These are phyloP conservation scores for Diaporthe citriasiana DNA, from an alignment of 2,329 filamentous ascomycete genomes.

Conservation along the genomic window DNA sequence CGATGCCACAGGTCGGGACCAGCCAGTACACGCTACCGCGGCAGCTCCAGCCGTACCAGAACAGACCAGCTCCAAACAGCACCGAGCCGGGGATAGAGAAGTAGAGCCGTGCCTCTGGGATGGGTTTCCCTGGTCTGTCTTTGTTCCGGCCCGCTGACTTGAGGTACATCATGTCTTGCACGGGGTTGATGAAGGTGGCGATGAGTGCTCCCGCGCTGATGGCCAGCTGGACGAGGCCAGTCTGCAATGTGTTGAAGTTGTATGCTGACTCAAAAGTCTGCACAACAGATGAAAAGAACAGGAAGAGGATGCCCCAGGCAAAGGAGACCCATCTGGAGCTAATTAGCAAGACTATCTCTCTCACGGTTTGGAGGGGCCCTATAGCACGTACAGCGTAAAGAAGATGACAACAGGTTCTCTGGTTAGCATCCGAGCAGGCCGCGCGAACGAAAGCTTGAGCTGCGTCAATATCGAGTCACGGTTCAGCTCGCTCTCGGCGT, in stretches of 20 bases:
- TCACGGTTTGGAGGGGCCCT: rapidly evolving
- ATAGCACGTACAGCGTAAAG: constrained; percentile 62
- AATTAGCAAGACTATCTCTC: not conserved
- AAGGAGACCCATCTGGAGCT: constrained; percentile 74
- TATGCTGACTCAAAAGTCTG: constrained; percentile 75
- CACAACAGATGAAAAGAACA: constrained; percentile 70
- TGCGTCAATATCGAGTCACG: constrained; percentile 45
- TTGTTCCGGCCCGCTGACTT: constrained; percentile 59
- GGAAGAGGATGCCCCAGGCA: constrained; percentile 78
- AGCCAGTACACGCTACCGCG: constrained; percentile 70
- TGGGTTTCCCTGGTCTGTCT: constrained; percentile 50
- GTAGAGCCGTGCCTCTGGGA: constrained; percentile 73
- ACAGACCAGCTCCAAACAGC: constrained; percentile 74
- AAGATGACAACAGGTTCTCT: constrained; percentile 74
- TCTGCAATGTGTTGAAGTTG: constrained; percentile 70
- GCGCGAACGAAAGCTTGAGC: constrained; percentile 49
- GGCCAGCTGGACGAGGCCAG: constrained; percentile 72
- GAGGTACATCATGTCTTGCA: constrained; percentile 45
- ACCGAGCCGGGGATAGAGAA: constrained; percentile 74
- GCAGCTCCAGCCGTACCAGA: constrained; percentile 79
- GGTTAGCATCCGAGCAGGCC: constrained; percentile 60
- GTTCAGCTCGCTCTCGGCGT: constrained; percentile 38
- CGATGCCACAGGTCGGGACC: constrained; percentile 72
- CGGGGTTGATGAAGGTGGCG: constrained; percentile 69
- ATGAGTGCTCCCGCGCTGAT: constrained; percentile 63